Conservation (phyloP, 2,329 filamentous ascomycete species). For the Diaporthe ilicicola region DNA sequence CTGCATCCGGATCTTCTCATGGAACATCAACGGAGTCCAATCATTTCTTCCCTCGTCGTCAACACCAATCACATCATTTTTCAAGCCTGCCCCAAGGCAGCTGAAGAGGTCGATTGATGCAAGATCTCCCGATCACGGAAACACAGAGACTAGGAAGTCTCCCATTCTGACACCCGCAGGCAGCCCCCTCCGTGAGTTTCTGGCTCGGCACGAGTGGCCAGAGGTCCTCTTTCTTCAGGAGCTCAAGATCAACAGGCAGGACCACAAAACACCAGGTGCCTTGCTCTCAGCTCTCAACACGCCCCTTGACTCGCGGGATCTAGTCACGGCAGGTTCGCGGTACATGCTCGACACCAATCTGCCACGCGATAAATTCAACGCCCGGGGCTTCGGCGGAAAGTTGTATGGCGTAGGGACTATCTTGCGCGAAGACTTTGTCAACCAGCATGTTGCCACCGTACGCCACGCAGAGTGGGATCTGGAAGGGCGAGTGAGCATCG, state of each 20-base stretch:
- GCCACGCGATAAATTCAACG: slow-evolving; percentile 58
- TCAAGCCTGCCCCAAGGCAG: slow-evolving; percentile 31
- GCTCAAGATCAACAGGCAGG: slow-evolving; percentile 36
- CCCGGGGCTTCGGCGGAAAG: slow-evolving; percentile 56
- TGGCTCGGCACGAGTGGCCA: slow-evolving; percentile 39
- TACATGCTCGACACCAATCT: slow-evolving; percentile 52
- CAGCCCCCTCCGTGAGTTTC: slow-evolving; percentile 35
- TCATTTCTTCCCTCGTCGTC: slow-evolving; percentile 35
- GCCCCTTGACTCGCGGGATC: slow-evolving; percentile 25
- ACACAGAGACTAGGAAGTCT: not conserved
- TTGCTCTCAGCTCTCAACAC: slow-evolving; percentile 36
- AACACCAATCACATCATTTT: slow-evolving; percentile 38
- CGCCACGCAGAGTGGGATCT: slow-evolving; percentile 57
- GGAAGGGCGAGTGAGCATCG: slow-evolving; percentile 60
- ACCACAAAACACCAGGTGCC: slow-evolving; percentile 30
- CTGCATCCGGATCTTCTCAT: slow-evolving; percentile 38
- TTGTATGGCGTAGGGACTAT: slow-evolving; percentile 62
- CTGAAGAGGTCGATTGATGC: not conserved
- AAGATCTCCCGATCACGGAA: not conserved
- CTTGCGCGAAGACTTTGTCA: slow-evolving; percentile 52
- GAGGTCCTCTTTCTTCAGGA: slow-evolving; percentile 41
- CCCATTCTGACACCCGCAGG: not conserved
- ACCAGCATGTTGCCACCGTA: slow-evolving; percentile 40
- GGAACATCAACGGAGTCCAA: slow-evolving; percentile 41
- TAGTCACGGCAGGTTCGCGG: not conserved